A percentile compares a stretch with the other conserved stretches of the same genome.
Evolutionary conservation across 78 protist species (phyloP).

Genomic region (Reticulomyxa filosa): DNA sequence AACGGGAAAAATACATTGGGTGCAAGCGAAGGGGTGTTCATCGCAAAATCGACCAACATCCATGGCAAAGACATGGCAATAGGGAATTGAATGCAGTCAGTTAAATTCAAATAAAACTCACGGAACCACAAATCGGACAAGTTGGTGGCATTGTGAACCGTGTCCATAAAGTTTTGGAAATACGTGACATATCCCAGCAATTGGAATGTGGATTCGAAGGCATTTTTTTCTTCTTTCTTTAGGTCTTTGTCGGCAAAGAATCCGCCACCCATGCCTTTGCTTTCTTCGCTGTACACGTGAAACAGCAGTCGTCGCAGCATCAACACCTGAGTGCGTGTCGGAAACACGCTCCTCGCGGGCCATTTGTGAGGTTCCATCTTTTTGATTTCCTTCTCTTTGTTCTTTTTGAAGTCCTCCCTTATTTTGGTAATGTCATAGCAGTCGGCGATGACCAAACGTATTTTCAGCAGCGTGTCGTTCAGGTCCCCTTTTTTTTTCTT

Average conservation of each 20-base stretch:
- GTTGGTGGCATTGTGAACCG: background rate
- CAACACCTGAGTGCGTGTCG: background rate
- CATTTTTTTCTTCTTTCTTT: background rate
- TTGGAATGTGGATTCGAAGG: background rate
- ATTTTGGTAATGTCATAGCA: background rate
- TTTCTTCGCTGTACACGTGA: background rate
- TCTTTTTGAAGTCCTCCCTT: background rate
- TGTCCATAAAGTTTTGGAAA: background rate
- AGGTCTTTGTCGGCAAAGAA: background rate
- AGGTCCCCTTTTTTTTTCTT: background rate
- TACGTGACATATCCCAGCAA: background rate
- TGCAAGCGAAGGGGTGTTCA: background rate
- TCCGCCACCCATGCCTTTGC: background rate
- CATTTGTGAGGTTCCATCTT: background rate
- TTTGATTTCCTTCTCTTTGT: background rate
- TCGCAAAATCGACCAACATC: background rate
- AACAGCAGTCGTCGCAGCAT: constrained; percentile 4
- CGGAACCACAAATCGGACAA: constrained; percentile 1
- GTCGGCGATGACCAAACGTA: constrained; percentile 3
- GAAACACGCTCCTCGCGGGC: background rate
- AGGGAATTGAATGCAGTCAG: constrained; percentile 5
- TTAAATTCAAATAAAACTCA: constrained; percentile 6
- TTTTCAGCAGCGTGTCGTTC: background rate
- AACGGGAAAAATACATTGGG: background rate
- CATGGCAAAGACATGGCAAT: constrained; percentile 12